Evolutionary conservation across 2,329 filamentous ascomycete genomes (phyloP).

Genomic region (Chrysoporthe cubensis): DNA sequence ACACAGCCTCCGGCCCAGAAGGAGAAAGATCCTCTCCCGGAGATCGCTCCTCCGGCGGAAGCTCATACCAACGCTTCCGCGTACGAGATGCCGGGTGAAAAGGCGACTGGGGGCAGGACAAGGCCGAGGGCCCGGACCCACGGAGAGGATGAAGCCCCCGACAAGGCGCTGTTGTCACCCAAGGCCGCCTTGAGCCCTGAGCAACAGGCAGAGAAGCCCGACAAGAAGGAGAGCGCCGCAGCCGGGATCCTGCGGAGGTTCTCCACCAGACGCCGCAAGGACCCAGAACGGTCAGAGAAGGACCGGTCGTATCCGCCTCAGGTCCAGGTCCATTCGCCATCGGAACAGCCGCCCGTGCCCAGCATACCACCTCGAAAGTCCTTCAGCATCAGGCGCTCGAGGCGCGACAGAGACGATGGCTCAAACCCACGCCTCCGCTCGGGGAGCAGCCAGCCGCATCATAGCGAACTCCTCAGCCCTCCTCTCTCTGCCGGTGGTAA

Average conservation of each 20-base stretch:
- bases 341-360: constrained; percentile 61
- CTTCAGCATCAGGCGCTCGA: constrained; percentile 75
- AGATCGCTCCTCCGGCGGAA: constrained; percentile 79
- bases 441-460: constrained; percentile 70
- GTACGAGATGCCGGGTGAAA: constrained; percentile 90
- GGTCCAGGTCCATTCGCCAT: constrained; percentile 78
- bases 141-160: constrained; percentile 86
- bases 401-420: constrained; percentile 57
- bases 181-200: constrained; percentile 26
- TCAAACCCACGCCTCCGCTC: constrained; percentile 53
- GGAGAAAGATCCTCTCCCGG: constrained; percentile 62
- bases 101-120: constrained; percentile 79
- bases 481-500: constrained; percentile 64
- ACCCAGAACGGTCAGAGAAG: constrained; percentile 64
- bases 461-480: constrained; percentile 78
- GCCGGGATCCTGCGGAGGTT: constrained; percentile 84
- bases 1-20: constrained; percentile 34
- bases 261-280: constrained; percentile 77
- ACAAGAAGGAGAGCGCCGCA: constrained; percentile 74
- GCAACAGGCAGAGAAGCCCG: constrained; percentile 49
- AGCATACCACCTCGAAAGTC: constrained; percentile 69
- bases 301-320: constrained; percentile 72
- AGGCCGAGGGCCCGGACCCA: constrained; percentile 89
- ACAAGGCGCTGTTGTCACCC: constrained; percentile 44
- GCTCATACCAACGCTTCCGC: constrained; percentile 85